A percentile compares a stretch with the other conserved stretches of the same genome.
phyloP scores from a whole-genome alignment of 805 yeast genomes.

The Spathaspora hagerdaliae region DNA sequence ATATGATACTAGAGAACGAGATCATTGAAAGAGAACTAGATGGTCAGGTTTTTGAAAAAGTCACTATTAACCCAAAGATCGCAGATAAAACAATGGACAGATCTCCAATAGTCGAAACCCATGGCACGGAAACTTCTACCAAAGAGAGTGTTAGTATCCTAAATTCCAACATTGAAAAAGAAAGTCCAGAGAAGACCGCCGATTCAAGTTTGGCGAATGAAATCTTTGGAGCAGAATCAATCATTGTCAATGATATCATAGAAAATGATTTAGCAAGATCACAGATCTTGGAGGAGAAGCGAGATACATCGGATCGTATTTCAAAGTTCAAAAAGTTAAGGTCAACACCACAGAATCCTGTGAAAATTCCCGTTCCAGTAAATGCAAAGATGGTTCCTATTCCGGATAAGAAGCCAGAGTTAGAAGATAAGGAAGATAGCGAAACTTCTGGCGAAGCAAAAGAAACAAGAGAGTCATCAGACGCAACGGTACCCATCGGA shows the following conservation, averaged over 20 bases:
- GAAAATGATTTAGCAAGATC: not conserved
- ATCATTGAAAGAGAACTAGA: no score
- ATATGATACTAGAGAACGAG: no score
- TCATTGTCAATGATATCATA: not conserved
- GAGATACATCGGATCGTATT: not conserved
- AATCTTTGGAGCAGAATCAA: not conserved
- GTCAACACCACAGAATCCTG: not conserved
- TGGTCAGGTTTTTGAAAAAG: no score
- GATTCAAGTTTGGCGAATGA: not conserved
- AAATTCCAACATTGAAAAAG: no score
- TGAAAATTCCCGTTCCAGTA: not conserved
- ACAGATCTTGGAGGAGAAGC: not conserved
- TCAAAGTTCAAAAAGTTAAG: conserved; percentile 2
- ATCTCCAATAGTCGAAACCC: no score
- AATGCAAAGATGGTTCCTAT: not conserved
- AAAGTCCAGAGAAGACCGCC: not conserved
- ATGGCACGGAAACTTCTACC: no score
- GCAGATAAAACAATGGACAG: no score
- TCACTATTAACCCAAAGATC: no score
- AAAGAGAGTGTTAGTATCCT: no score
- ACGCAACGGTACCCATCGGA: no score
- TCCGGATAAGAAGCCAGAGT: not conserved
- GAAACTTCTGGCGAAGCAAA: not conserved
- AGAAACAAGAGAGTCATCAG: not conserved
- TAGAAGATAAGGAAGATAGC: not conserved